A percentile compares a stretch with the other conserved stretches of the same genome.
These are phyloP conservation scores for Pythium myriotylum DNA, from an alignment of 352 stramenopile genomes.

Conservation along the genomic window DNA sequence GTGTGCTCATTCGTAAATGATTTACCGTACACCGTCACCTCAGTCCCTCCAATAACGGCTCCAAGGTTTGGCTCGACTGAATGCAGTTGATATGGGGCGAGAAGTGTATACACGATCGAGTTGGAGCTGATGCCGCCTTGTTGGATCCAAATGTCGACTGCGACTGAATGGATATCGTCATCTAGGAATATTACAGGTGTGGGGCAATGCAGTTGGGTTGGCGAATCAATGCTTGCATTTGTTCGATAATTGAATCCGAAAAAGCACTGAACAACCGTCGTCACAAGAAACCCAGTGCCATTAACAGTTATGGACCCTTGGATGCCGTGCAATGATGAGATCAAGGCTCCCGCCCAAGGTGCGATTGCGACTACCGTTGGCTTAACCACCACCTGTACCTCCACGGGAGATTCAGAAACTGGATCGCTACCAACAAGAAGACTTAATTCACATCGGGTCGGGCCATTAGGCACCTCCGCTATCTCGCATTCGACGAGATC, in stretches of 20 bases:
- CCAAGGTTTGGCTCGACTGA: constrained; percentile 20
- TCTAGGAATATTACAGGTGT: constrained; percentile 19
- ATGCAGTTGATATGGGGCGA: constrained; percentile 1
- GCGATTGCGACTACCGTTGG: not conserved
- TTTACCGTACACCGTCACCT: constrained; percentile 32
- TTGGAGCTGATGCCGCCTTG: constrained; percentile 21
- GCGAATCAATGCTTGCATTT: not conserved
- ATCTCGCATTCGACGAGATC: constrained; percentile 18
- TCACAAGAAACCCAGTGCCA: constrained; percentile 19
- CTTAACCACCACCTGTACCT: not conserved
- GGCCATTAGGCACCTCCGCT: not conserved
- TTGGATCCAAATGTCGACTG: constrained; percentile 16
- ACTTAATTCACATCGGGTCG: constrained; percentile 4
- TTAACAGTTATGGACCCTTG: constrained; percentile 5
- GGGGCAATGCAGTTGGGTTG: constrained; percentile 9
- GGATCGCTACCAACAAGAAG: constrained; percentile 1
- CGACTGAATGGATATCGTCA: not conserved
- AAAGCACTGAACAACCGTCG: not conserved
- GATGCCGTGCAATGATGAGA: not conserved
- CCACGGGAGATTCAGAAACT: constrained; percentile 5
- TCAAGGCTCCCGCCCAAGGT: not conserved
- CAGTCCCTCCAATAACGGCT: constrained; percentile 27
- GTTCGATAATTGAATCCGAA: constrained; percentile 20
- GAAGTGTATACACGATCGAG: not conserved
- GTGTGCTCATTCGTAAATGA: constrained; percentile 31